These are phyloP conservation scores for cucumber (Cucumis sativus) DNA, from an alignment of 306 rosid genomes.

Conservation along the genomic window Cucumber_9930_V3 NC_026656.2:18842001-18842500, in stretches of 20 bases:
- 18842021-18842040: constrained; percentile 94
- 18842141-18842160: neutral
- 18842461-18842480: neutral
- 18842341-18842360: constrained; percentile 31
- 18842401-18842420: neutral
- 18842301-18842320: constrained; percentile 7
- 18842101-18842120: neutral
- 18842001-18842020: constrained; percentile 99
- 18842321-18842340: constrained; percentile 53
- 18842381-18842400: constrained; percentile 37
- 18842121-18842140: neutral
- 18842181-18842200: constrained; percentile 65
- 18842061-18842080: constrained; percentile 60
- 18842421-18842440: neutral
- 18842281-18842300: neutral
- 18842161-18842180: constrained; percentile 31
- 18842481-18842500: constrained; percentile 43
- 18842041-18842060: constrained; percentile 99
- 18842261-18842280: neutral
- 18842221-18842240: constrained; percentile 52
- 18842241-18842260: constrained; percentile 10
- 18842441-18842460: neutral
- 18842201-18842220: constrained; percentile 55
- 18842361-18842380: constrained; percentile 31
- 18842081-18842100: neutral